Evolutionary conservation across 306 rosid genomes (phyloP).

Genomic region (Quercus mongolica): DNA sequence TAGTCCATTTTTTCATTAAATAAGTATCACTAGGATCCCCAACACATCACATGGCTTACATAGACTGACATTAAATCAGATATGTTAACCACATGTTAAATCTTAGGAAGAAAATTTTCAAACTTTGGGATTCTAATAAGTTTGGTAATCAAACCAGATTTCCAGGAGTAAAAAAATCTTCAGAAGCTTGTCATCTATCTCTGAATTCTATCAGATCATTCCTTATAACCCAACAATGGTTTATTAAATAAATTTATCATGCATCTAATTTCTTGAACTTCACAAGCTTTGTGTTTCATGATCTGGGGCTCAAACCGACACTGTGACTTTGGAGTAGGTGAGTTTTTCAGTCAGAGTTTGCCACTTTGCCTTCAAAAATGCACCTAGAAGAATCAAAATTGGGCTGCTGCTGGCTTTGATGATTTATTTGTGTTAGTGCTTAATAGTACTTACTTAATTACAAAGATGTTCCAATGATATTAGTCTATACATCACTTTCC

Average conservation of each 20-base stretch:
- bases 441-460: conserved; percentile 15
- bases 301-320: conserved; percentile 23
- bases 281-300: not conserved
- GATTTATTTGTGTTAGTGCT: conserved; percentile 24
- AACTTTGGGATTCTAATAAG: conserved; percentile 42
- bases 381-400: conserved; percentile 16
- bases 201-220: conserved; percentile 16
- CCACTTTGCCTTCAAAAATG: conserved; percentile 6
- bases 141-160: conserved; percentile 29
- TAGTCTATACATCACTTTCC: conserved; percentile 50
- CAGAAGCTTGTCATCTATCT: conserved; percentile 24
- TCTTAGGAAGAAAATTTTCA: conserved; percentile 19
- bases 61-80: conserved; percentile 48
- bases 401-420: conserved; percentile 30
- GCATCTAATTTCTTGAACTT: not conserved
- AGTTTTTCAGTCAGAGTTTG: not conserved
- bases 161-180: conserved; percentile 47
- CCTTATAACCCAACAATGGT: conserved; percentile 14
- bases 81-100: conserved; percentile 47
- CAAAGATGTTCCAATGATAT: conserved; percentile 35
- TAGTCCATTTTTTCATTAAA: conserved; percentile 45
- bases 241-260: not conserved
- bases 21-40: conserved; percentile 35
- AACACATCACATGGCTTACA: conserved; percentile 85
- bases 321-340: conserved; percentile 9